Base-by-base conservation (phyloP, 148 eudicot species). In the Rhododendron vialii region DNA sequence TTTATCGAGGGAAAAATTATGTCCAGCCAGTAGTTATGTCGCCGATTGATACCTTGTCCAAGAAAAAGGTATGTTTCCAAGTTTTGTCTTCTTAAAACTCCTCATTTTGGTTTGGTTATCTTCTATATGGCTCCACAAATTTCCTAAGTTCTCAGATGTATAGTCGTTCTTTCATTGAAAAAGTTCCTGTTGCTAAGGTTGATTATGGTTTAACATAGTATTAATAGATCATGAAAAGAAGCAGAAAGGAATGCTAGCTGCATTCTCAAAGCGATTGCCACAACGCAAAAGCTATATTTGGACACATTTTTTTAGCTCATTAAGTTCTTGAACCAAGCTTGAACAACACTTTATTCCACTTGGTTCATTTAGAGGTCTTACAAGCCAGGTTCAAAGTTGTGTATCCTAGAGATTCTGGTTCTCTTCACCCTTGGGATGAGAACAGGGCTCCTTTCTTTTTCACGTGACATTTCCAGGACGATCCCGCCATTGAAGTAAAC, bases 1-100 rank as follows among this genome's bases (percentile, higher is more conserved):
- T 97, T 85, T 97, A 97, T 63, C 90, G 99, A 51, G 99, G 99
- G 24, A 95, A 93, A 88, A 87, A 93, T 83, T 95, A 97, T 89
- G 96, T 94, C 89, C 98, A 91, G 89, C 99, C 99, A n/a, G 87
- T 93, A 86, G 90, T 94, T 84, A 95, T 94, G 99, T 95, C 98
- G 11, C 99, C 99, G 0, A 90, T 94, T 48, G 99, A 97, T 83
- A 95, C 99, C 12, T 85, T 97, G 84, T 97, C 99, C 53, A 97
- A 93, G 93, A 97, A 95, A 90, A 94, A 86, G 94, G 98, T 95
- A 65, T 38, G 92, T 85, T 86, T 86, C 71, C 61, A 76, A 57
- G 24, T 5, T 80, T 17, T 55, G 18, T 71, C 38, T 33, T 2
- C 14, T 30, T 71, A 4, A 35, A 71, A 30, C 38, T 33, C 76